A percentile compares a stretch with the other conserved stretches of the same genome.
Conservation (phyloP, 768 basidiomycete species). For the Amanita polypyramis region DNA sequence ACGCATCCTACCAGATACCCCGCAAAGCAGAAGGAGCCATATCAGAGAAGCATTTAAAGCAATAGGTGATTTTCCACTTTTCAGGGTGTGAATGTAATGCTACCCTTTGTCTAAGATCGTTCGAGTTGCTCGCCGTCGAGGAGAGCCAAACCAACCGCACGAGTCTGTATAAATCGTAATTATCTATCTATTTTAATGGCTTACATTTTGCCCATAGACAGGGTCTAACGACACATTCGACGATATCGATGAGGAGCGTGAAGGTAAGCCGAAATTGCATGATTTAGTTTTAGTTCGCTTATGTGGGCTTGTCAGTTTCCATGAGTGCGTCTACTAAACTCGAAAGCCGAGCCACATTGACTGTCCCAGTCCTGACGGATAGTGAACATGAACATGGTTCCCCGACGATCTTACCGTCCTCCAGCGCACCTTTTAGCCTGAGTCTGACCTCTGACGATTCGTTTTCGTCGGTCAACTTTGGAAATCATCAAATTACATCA, state of each 20-base stretch:
- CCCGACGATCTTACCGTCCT: neutral
- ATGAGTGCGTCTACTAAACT: constrained; percentile 3
- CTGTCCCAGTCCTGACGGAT: constrained; percentile 4
- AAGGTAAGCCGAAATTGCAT: neutral
- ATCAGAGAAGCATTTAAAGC: neutral
- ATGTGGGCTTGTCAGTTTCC: constrained; percentile 2
- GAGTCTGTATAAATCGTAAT: neutral
- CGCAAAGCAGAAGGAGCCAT: neutral
- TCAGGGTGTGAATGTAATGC: no score
- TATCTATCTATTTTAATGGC: neutral
- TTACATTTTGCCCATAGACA: neutral
- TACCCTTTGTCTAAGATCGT: neutral
- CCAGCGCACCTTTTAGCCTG: neutral
- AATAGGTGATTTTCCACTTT: neutral
- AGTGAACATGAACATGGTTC: neutral
- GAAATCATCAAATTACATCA: neutral
- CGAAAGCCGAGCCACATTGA: neutral
- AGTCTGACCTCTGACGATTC: neutral
- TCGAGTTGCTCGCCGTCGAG: neutral
- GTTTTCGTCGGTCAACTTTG: neutral
- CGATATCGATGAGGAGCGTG: neutral
- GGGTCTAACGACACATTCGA: neutral
- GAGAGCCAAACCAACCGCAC: neutral
- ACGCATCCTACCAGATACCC: neutral
- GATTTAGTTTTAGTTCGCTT: neutral